phyloP scores from a whole-genome alignment of 1,284 basidiomycete genomes.

The Meira nashicola region DNA sequence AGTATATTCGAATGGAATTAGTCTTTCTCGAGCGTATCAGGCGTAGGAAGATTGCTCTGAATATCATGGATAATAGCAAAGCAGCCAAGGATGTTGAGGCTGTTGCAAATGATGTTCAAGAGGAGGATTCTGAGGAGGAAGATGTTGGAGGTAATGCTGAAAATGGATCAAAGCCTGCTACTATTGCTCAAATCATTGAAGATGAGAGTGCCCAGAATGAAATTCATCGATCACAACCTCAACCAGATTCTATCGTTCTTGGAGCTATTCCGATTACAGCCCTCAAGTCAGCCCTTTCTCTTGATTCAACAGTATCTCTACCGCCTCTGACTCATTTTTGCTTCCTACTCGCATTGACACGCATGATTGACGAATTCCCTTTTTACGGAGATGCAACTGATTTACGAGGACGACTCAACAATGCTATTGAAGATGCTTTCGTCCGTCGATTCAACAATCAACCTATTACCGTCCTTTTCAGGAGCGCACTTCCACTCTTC shows the following conservation, averaged over 20 bases:
- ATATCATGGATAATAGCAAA: constrained; percentile 56
- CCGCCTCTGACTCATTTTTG: constrained; percentile 3
- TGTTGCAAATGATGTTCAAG: constrained; percentile 31
- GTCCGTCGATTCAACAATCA: background rate
- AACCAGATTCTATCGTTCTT: background rate
- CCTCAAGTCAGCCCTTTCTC: background rate
- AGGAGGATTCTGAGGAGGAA: constrained; percentile 38
- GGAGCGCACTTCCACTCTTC: background rate
- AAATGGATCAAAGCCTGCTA: background rate
- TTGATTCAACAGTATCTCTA: background rate
- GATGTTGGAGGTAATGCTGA: background rate
- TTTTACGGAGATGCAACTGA: background rate
- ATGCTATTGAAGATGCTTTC: background rate
- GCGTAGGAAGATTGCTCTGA: constrained; percentile 73
- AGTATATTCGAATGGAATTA: constrained; percentile 78
- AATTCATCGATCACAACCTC: background rate
- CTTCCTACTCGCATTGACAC: constrained; percentile 3
- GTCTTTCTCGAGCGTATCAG: constrained; percentile 79
- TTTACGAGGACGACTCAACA: background rate
- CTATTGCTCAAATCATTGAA: background rate
- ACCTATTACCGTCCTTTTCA: background rate
- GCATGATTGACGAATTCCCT: constrained; percentile 2
- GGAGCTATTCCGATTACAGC: background rate
- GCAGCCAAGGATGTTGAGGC: background rate
- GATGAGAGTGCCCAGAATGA: background rate